Evolutionary conservation across 106 monocot species (phyloP), one percentile per base, ranked within the genome.

Genomic region (Dendrobium chrysotoxum): DNA sequence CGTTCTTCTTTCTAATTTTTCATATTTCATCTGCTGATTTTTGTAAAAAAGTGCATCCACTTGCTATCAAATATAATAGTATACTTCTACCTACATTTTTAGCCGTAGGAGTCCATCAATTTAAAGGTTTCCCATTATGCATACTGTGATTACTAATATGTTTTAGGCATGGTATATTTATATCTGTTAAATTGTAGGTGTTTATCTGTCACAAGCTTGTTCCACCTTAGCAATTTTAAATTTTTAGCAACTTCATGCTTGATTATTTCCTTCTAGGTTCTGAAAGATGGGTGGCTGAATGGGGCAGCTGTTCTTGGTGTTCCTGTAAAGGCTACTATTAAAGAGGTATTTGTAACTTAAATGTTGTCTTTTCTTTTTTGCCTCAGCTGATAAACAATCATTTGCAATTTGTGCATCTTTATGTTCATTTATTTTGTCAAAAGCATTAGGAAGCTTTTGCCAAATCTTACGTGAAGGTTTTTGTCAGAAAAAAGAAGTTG

Each of bases 291-390:
- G 75, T 86, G 82, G 83, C 79, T 88, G 74, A 85, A 93, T 79
- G 99, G 99, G 40, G 99, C 95, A 67, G 93, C 99, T 87, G 99
- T 99, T 86, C 99, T 99, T 83, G 99, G 95, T 66, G 99, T 99
- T 83, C 99, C 95, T 72, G 90, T 86, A 61, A 99, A 99, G 87
- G 99, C 99, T 77, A 95, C 99, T 20, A 95, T 99, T 80, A 99
- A 99, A 81, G 95, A 99, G 93, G 99, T 99, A 64, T 45, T 47
- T 77, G 23, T 70, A 70, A 68, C 41, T 42, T 5, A 50, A 47
- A 47, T 46, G 20, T 40, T 15, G 26, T 26, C 15, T 75, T 44
- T 25, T 44, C 38, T 41, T 41, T 4, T 42, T 75, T 16, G 7
- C 16, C 70, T 70, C 15, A 5, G 70, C 35, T 35, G 70, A 31